Evolutionary conservation across 2,329 filamentous ascomycete species (phyloP).

Genomic region (Aspergillus pseudoterreus): DNA sequence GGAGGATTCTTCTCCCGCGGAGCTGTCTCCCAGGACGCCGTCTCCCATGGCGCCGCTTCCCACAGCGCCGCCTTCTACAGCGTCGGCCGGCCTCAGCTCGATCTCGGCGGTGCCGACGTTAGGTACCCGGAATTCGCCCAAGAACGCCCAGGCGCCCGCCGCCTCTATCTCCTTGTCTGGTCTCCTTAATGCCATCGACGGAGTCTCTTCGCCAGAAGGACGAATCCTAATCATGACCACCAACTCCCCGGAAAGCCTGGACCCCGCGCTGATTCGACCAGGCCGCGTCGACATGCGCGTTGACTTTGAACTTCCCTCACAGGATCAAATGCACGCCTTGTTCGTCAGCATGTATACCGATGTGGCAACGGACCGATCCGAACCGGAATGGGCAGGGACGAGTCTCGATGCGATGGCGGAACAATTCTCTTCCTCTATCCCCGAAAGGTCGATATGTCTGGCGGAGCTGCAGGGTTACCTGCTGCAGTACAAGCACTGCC

Average conservation of each 20-base stretch:
- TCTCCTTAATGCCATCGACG: constrained; percentile 76
- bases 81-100: no score
- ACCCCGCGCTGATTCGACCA: constrained; percentile 68
- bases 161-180: no score
- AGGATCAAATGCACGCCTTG: constrained; percentile 24
- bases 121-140: no score
- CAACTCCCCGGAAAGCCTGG: constrained; percentile 68
- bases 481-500: constrained; percentile 59
- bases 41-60: no score
- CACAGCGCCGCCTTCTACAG: no score
- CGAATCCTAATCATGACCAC: constrained; percentile 80
- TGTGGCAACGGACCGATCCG: constrained; percentile 21
- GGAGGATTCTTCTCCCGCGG: no score
- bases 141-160: no score
- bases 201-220: constrained; percentile 73
- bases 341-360: constrained; percentile 29
- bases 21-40: no score
- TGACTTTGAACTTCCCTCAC: constrained; percentile 44
- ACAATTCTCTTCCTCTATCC: constrained; percentile 53
- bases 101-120: no score
- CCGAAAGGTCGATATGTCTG: constrained; percentile 52
- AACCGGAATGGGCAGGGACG: constrained; percentile 35
- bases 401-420: constrained; percentile 26
- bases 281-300: constrained; percentile 70
- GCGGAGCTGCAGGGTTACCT: constrained; percentile 65